Evolutionary conservation across 495 filamentous ascomycete genomes (phyloP).

Genomic region (Aspergillus indologenus): DNA sequence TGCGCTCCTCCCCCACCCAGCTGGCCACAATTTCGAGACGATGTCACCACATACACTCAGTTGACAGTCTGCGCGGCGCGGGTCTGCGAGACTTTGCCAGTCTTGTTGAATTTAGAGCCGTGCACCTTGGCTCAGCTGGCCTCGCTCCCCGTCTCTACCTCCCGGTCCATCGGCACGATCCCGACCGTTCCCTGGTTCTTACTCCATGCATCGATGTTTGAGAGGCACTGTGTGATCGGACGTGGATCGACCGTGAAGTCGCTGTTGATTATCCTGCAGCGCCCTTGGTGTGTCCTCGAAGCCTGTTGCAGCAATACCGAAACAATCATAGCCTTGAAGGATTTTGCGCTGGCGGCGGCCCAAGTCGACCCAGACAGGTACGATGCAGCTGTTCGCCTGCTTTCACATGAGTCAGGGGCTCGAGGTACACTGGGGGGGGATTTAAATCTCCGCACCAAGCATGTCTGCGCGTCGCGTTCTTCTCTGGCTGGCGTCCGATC

Average conservation of each 20-base stretch:
- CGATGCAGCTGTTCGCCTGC: conserved; percentile 11
- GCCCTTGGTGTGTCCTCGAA: conserved; percentile 26
- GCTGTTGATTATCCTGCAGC: conserved; percentile 20
- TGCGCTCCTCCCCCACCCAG: conserved; percentile 7
- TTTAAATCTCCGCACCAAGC: neutral
- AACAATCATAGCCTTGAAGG: conserved; percentile 11
- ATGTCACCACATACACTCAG: neutral
- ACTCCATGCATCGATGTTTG: conserved; percentile 15
- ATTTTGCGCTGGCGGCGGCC: conserved; percentile 8
- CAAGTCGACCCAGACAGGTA: conserved; percentile 9
- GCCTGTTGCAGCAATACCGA: conserved; percentile 19
- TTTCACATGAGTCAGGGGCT: conserved; percentile 12
- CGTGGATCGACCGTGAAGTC: conserved; percentile 8
- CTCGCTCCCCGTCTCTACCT: neutral
- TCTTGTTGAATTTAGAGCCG: conserved; percentile 6
- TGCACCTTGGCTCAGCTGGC: neutral
- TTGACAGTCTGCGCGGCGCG: neutral
- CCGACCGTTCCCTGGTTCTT: conserved; percentile 20
- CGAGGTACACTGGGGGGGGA: too few species aligned
- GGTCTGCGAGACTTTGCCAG: conserved; percentile 8
- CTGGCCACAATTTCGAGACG: neutral
- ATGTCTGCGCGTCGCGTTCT: neutral
- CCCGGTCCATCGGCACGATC: neutral
- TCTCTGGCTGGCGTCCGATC: neutral
- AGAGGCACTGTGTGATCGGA: conserved; percentile 21